phyloP scores from a whole-genome alignment of 805 yeast species.

The Nakazawaea ambrosiae region DNA sequence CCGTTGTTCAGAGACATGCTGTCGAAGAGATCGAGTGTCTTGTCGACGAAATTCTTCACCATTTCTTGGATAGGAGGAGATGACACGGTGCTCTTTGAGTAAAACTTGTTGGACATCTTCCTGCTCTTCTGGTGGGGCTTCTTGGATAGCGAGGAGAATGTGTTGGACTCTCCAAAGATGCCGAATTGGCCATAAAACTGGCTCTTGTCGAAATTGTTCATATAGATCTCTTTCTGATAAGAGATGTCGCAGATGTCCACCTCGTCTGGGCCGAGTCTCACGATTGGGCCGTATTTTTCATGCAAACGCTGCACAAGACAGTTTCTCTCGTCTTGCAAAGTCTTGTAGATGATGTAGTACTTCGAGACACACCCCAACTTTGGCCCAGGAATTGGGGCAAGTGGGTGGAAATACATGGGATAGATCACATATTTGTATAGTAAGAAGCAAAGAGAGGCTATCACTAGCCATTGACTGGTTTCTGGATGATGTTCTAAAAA shows the following conservation, averaged over 20 bases:
- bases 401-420: constrained; percentile 36
- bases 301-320: constrained; percentile 38
- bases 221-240: constrained; percentile 41
- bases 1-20: constrained; percentile 8
- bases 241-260: constrained; percentile 41
- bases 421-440: constrained; percentile 27
- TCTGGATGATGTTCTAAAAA: constrained; percentile 2
- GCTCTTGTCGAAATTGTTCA: constrained; percentile 44
- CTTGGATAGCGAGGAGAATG: constrained; percentile 42
- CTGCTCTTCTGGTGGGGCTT: constrained; percentile 32
- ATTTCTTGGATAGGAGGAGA: constrained; percentile 18
- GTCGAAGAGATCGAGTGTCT: constrained; percentile 15
- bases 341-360: constrained; percentile 25
- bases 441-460: not conserved
- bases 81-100: constrained; percentile 29
- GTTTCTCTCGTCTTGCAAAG: constrained; percentile 34
- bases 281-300: constrained; percentile 43
- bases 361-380: constrained; percentile 31
- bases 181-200: constrained; percentile 48
- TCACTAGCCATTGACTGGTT: not conserved
- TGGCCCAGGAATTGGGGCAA: constrained; percentile 46
- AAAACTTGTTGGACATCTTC: constrained; percentile 25
- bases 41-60: constrained; percentile 21
- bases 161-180: constrained; percentile 43
- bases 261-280: constrained; percentile 48